Percentiles rank a stretch among this genome's conserved stretches.
Conservation (phyloP, 768 basidiomycete genomes). For the Suillus alpinus region DNA sequence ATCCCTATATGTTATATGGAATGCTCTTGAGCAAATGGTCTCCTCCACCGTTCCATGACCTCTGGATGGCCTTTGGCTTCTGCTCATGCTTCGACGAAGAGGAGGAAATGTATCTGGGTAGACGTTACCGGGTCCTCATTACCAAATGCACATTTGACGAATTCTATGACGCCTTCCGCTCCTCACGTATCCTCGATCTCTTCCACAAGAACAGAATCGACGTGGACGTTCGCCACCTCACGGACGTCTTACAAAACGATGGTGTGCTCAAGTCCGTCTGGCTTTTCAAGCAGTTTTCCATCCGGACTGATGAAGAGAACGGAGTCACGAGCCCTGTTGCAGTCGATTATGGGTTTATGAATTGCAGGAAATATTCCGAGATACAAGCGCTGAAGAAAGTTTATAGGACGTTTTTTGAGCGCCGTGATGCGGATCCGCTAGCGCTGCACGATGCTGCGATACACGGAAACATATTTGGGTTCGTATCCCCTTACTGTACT, state of each 20-base stretch:
- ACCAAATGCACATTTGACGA: constrained; percentile 10
- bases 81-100: constrained; percentile 12
- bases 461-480: constrained; percentile 29
- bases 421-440: constrained; percentile 24
- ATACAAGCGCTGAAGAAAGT: constrained; percentile 24
- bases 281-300: constrained; percentile 12
- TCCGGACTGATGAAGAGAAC: background rate
- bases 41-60: background rate
- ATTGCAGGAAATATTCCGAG: constrained; percentile 10
- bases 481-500: constrained; percentile 15
- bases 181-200: constrained; percentile 4
- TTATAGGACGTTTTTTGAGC: constrained; percentile 33
- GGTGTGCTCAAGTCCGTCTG: constrained; percentile 11
- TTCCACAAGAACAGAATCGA: constrained; percentile 4
- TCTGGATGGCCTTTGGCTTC: constrained; percentile 19
- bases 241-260: background rate
- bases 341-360: constrained; percentile 16
- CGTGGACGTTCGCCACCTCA: background rate
- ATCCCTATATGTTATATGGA: no score
- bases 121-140: constrained; percentile 4
- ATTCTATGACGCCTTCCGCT: constrained; percentile 6
- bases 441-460: constrained; percentile 36
- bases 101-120: constrained; percentile 5
- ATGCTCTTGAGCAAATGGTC: background rate
- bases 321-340: background rate